These are phyloP conservation scores for Cetraspora pellucida DNA, from an alignment of 192 early-diverging fungal genomes.

Conservation along the genomic window DNA sequence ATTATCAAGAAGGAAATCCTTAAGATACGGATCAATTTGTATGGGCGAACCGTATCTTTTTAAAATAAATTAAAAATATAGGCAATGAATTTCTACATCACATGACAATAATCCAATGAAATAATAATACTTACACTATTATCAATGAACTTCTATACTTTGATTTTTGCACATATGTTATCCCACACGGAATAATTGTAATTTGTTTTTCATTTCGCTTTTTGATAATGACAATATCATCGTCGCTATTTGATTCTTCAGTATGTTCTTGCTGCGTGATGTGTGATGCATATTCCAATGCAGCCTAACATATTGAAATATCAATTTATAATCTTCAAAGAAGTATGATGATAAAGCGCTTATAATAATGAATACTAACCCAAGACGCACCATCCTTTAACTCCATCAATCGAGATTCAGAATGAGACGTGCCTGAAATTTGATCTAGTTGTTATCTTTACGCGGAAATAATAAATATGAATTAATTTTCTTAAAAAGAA, in stretches of 20 bases:
- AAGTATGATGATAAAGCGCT: neutral
- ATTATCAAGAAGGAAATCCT: constrained; percentile 43
- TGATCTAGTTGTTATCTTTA: neutral
- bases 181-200: constrained; percentile 47
- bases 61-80: constrained; percentile 1
- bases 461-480: neutral
- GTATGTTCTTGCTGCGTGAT: constrained; percentile 31
- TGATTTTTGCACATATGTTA: constrained; percentile 54
- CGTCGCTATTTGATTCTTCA: constrained; percentile 3
- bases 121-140: constrained; percentile 41
- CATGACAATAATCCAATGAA: neutral
- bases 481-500: constrained; percentile 19
- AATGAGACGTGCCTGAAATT: constrained; percentile 39
- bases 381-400: constrained; percentile 56
- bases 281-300: constrained; percentile 49
- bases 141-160: constrained; percentile 51
- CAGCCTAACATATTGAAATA: constrained; percentile 39
- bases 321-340: neutral
- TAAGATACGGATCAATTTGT: constrained; percentile 41
- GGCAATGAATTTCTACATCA: neutral
- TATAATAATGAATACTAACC: constrained; percentile 33
- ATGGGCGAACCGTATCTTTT: constrained; percentile 52
- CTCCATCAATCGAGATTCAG: constrained; percentile 38
- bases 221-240: constrained; percentile 2
- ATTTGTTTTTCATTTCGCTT: neutral